Base-by-base conservation (phyloP, 1,284 basidiomycete species). In the Neolentinus lepideus region DNA sequence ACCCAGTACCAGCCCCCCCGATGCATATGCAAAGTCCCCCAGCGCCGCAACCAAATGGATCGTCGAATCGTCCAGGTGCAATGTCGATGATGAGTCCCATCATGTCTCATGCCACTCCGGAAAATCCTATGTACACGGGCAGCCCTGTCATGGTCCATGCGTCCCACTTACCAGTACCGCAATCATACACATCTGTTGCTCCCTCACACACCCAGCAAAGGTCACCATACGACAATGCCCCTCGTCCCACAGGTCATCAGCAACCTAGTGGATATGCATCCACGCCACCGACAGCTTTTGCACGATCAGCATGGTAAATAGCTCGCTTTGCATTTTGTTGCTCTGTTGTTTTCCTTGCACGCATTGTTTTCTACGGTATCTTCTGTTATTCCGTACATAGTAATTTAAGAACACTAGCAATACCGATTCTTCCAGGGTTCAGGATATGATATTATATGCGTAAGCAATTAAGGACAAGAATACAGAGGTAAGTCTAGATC, bases 101-200 rank as follows among this genome's bases (percentile, higher is more conserved):
- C 14, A 75, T 88, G 71, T 68, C 78, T 36, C 81, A 81, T 64
- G 76, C 81, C 21, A 58, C 66, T 22, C 53, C 66, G 6, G 72
- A 68, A 27, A 70, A 78, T 51, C 65, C 66, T 50, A 82, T 88
- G 78, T 90, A 88, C 66, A 71, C 75, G 4, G 72, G 76, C 33
- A 89, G 85, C 63, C 88, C 88, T 9, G 81, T 83, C 33, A 67
- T 89, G 66, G 77, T 89, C 72, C 85, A 81, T 60, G 70, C 81
- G 9, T 71, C 75, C 2, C 62, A 63, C 8, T 59, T 61, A n/a
- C 47, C 47, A 12, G 14, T 50, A 26, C 47, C 47, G 27, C 55
- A 54, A 22, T 53, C 57, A 16, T 66, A 66, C 55, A 54, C 59
- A 47, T 53, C 60, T 24, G 54, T 65, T n/a, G 58, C 64, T 51